Evolutionary conservation across 1,284 basidiomycete genomes (phyloP), one percentile per base, ranked within the genome.

Genomic region (Malassezia nana): DNA sequence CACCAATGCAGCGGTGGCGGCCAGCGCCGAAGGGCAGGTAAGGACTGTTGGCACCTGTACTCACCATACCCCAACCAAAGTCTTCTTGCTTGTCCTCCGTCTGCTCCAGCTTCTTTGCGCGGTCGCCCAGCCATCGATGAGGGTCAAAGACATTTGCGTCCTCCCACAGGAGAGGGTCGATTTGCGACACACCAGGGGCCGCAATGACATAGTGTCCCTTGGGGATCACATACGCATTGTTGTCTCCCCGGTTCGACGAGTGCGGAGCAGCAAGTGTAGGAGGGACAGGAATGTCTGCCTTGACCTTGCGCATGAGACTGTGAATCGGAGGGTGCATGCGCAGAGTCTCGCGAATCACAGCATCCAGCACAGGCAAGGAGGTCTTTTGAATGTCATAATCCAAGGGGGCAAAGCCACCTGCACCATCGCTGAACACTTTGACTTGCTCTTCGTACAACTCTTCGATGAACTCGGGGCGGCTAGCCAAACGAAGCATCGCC

Each of bases 1-100:
- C 90, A 62, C 90, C 90, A 62, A 94, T 92, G 75, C 91, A 95
- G 53, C 90, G 79, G 77, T 95, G 90, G n/a, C 71, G 44, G 15
- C 69, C 92, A 41, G 92, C 91, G 54, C 92, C 94, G 70, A 99
- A 99, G 1, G 92, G 94, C 72, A 92, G 85, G 74, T 95, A 95
- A 25, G 76, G 75, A 13, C 61, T 66, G 53, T 74, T 75, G 15
- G 74, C 73, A 24, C 87, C 65, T 82, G 69, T 75, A 16, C 62
- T 65, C 54, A 77, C 73, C 56, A 68, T 82, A 50, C 92, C 94
- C 75, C 89, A 99, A 0, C 92, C 94, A 67, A 86, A 99, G 76
- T 98, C 92, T 55, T 94, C 80, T 78, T 89, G 89, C 74, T 92
- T 87, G 48, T 85, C 86, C 67, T 82, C 82, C 65, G 83, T 81